Evolutionary conservation across 2,329 filamentous ascomycete genomes (phyloP).

Genomic region (Aspergillus sp.): DNA sequence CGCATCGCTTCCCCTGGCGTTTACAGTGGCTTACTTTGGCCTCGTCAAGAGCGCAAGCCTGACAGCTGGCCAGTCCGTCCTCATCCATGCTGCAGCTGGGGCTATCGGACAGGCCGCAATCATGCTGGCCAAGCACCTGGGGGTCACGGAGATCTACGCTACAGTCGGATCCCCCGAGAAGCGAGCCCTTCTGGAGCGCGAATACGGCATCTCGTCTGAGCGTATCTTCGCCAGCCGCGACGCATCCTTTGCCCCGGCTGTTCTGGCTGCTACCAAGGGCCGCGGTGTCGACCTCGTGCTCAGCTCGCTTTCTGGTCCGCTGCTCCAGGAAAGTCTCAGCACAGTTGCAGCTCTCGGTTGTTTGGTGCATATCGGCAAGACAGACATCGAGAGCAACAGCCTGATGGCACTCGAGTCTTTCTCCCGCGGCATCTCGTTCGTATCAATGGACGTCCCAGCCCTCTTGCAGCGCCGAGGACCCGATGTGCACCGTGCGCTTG

Average conservation of each 20-base stretch:
- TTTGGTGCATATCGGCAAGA: slow-evolving; percentile 25
- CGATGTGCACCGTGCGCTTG: background rate
- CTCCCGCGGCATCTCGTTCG: background rate
- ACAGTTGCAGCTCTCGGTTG: slow-evolving; percentile 23
- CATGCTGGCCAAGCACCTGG: slow-evolving; percentile 10
- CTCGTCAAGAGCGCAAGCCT: background rate
- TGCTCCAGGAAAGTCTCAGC: slow-evolving; percentile 11
- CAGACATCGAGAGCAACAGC: slow-evolving; percentile 15
- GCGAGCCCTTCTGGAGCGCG: slow-evolving; percentile 12
- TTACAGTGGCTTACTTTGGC: background rate
- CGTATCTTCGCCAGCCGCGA: slow-evolving; percentile 27
- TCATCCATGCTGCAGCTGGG: background rate
- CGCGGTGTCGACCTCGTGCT: slow-evolving; percentile 29
- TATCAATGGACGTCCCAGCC: background rate
- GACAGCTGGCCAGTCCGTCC: background rate
- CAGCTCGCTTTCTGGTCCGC: slow-evolving; percentile 28
- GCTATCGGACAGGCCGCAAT: background rate
- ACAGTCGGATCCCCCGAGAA: slow-evolving; percentile 25
- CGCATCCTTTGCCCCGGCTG: slow-evolving; percentile 16
- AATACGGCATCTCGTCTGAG: slow-evolving; percentile 18
- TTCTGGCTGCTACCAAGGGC: slow-evolving; percentile 20
- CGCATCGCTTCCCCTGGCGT: slow-evolving; percentile 18
- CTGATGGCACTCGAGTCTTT: background rate
- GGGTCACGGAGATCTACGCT: slow-evolving; percentile 19
- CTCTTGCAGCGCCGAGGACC: background rate